Base-by-base conservation (phyloP, 805 yeast genomes). In the Teunomyces funiuensis region DNA sequence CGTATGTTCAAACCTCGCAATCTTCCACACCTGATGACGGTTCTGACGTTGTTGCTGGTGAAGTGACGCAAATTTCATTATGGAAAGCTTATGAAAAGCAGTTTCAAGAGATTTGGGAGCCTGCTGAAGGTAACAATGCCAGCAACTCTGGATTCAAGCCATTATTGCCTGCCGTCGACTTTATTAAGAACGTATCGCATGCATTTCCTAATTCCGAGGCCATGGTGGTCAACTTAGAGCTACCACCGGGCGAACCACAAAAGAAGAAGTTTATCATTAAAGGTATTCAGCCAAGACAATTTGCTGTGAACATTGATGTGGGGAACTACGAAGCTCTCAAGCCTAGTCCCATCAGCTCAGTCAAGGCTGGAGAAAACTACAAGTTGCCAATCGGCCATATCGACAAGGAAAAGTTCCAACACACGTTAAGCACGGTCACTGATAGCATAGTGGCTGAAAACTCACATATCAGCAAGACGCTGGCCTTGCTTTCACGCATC, bases 81-180 rank as follows among this genome's bases (percentile, higher is more conserved):
- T 93, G 99, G 99, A 88, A 89, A 61, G 81, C 96, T 0, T 93
- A 93, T 65, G 98, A 93, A 61, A 70, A 81, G 10, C 93, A 85
- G 59, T 93, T 93, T 55, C 84, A 84, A 46, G 76, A 75, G 41
- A 78, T 77, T 41, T 76, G 82, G 53, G 72, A 77, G 28, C 60
- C 63, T 10, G 71, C 75, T 42, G 78, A 80, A 51, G 57, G 57
- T 28, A 56, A 54, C 37, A 49, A 58, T 13, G n/a, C n/a, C n/a
- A n/a, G n/a, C n/a, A n/a, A n/a, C n/a, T n/a, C 20, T 9, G 60
- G 58, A 31, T 62, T 50, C 51, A 64, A 61, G 37, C 60, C 59
- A 17, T 67, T 91, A 37, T 72, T 91, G 23, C 96, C 97, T 1
- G 99, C 99, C 0, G 97, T 93, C 9, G 98, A 93, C 51, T 93